Conservation (phyloP, 257 asterid species). For the Solanum sejunctum region DNA sequence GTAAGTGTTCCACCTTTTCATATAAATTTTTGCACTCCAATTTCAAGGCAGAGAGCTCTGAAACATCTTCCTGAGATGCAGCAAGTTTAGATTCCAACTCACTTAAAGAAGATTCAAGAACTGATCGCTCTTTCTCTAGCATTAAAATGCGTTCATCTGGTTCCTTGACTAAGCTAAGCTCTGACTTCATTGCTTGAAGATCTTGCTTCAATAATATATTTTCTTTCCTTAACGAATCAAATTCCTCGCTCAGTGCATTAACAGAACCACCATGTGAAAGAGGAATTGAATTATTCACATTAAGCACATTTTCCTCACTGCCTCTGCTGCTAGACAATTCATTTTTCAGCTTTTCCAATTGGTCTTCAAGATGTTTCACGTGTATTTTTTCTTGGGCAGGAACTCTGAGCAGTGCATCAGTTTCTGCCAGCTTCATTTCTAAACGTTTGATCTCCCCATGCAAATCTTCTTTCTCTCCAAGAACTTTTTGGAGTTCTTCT, state of each 20-base stretch:
- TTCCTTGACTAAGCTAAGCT: constrained; percentile 42
- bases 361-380: constrained; percentile 59
- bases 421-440: constrained; percentile 82
- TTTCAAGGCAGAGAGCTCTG: constrained; percentile 42
- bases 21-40: constrained; percentile 54
- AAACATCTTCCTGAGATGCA: constrained; percentile 63
- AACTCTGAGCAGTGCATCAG: constrained; percentile 70
- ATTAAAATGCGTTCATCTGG: constrained; percentile 51
- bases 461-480: constrained; percentile 64
- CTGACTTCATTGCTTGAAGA: constrained; percentile 44
- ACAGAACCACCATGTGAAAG: constrained; percentile 16
- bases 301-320: constrained; percentile 15
- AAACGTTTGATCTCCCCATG: constrained; percentile 64
- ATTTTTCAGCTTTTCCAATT: constrained; percentile 48
- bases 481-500: constrained; percentile 57
- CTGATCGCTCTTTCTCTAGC: constrained; percentile 58
- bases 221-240: constrained; percentile 50
- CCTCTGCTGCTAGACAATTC: constrained; percentile 44
- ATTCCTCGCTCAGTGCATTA: constrained; percentile 40
- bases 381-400: constrained; percentile 77
- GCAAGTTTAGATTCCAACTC: constrained; percentile 59
- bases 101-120: constrained; percentile 49
- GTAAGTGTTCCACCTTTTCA: constrained; percentile 67
- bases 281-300: constrained; percentile 20
- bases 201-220: constrained; percentile 60